Conservation (phyloP, 2,329 filamentous ascomycete species). For the Coniochaeta ligniaria region DNA sequence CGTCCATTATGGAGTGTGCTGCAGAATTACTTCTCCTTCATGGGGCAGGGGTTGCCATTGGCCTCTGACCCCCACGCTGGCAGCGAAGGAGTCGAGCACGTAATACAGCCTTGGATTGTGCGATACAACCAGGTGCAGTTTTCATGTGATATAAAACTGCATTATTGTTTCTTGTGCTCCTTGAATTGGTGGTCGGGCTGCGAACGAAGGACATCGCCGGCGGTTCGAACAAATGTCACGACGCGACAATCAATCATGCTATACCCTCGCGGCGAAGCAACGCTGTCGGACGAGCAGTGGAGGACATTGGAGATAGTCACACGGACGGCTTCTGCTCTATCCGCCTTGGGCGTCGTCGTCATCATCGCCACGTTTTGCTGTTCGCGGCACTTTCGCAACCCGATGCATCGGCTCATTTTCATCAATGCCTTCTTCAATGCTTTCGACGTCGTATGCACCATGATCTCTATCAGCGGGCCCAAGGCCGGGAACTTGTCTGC, state of each 20-base stretch:
- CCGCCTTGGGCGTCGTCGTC: conserved; percentile 23
- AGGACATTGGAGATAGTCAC: conserved; percentile 19
- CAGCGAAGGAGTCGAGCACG: background rate
- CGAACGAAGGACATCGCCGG: background rate
- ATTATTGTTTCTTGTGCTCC: background rate
- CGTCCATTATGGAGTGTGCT: background rate
- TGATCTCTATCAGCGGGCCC: conserved; percentile 29
- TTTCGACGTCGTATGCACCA: conserved; percentile 27
- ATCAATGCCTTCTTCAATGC: conserved; percentile 28
- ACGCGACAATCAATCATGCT: background rate
- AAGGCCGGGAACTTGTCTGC: conserved; percentile 21
- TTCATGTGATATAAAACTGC: background rate
- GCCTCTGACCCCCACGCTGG: background rate
- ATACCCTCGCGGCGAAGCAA: background rate
- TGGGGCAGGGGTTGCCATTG: background rate
- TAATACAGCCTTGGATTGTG: background rate
- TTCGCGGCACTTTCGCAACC: conserved; percentile 26
- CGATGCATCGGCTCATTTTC: conserved; percentile 29
- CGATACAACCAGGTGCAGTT: background rate
- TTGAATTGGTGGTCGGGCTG: background rate
- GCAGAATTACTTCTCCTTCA: background rate
- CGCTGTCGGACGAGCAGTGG: conserved; percentile 18
- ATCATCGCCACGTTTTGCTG: conserved; percentile 23
- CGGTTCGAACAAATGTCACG: background rate
- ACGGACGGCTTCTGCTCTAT: conserved; percentile 21